Percentiles rank a stretch among this genome's conserved stretches.
Evolutionary conservation across 495 filamentous ascomycete species (phyloP).

Genomic region (Tuber borchii): DNA sequence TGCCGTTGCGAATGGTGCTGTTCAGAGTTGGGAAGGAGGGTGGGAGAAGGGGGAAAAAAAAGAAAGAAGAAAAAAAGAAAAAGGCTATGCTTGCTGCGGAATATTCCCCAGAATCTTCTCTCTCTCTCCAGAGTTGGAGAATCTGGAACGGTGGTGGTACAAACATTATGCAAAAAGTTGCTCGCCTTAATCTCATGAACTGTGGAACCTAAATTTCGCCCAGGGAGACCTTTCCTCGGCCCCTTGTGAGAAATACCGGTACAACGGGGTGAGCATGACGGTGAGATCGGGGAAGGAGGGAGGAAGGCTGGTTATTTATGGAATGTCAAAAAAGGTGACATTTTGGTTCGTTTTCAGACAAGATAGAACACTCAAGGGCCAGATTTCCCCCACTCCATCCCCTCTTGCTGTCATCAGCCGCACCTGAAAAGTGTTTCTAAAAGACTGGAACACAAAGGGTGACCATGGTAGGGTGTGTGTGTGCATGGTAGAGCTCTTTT

Average conservation of each 20-base stretch:
- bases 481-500: not conserved
- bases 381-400: not conserved
- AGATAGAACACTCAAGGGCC: not conserved
- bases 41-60: not conserved
- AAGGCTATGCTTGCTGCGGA: not conserved
- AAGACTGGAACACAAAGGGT: not conserved
- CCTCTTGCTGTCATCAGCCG: not conserved
- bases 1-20: not conserved
- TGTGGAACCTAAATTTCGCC: not conserved
- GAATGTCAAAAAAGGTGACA: not conserved
- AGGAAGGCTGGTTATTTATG: not conserved
- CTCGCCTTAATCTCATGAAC: not conserved
- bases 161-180: not conserved
- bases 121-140: not conserved
- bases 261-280: not conserved
- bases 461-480: not conserved
- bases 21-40: not conserved
- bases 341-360: not conserved
- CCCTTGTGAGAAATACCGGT: not conserved
- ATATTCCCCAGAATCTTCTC: not conserved
- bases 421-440: conserved; percentile 1
- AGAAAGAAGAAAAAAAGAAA: not conserved
- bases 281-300: not conserved
- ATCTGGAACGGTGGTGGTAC: not conserved
- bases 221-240: not conserved